Evolutionary conservation across 164 flowering plant species (phyloP).

Genomic region (Cinnamomum micranthum): DNA sequence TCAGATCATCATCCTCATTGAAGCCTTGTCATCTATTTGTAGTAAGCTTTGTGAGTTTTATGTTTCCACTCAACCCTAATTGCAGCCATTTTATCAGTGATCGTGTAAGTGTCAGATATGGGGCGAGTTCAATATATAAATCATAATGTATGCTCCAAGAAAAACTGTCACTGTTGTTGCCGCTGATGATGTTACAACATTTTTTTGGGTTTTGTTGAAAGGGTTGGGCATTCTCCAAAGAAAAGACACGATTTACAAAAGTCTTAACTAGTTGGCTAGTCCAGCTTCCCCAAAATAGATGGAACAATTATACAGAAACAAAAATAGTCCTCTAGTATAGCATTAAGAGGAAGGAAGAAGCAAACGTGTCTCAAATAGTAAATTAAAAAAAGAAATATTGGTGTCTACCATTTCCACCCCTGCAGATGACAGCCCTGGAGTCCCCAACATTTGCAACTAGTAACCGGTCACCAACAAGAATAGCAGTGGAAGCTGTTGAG

Average conservation of each 20-base stretch:
- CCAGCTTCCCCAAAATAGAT: not conserved
- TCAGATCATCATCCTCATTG: too few relatives aligned
- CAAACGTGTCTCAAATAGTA: not conserved
- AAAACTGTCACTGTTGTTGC: not conserved
- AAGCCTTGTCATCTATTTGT: too few relatives aligned
- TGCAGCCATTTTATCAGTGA: not conserved
- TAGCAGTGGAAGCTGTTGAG: constrained; percentile 98
- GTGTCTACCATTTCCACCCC: constrained; percentile 81
- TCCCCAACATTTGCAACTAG: constrained; percentile 99
- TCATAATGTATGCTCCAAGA: not conserved
- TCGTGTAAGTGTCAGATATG: not conserved
- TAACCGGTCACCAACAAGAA: constrained; percentile 91
- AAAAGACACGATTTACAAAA: too few relatives aligned
- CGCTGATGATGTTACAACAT: too few relatives aligned
- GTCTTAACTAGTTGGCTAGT: not conserved
- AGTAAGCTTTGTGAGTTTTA: too few relatives aligned
- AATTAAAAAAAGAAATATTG: not conserved
- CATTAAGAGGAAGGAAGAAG: not conserved
- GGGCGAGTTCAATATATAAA: not conserved
- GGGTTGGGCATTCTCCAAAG: too few relatives aligned
- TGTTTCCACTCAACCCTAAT: too few relatives aligned
- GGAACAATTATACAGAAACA: not conserved
- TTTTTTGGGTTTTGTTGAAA: too few relatives aligned
- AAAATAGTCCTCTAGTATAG: not conserved
- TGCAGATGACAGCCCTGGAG: constrained; percentile 92